Percentiles rank a stretch among this genome's conserved stretches.
Evolutionary conservation across 257 asterid genomes (phyloP).

Genomic region (Osmanthus fragrans): DNA sequence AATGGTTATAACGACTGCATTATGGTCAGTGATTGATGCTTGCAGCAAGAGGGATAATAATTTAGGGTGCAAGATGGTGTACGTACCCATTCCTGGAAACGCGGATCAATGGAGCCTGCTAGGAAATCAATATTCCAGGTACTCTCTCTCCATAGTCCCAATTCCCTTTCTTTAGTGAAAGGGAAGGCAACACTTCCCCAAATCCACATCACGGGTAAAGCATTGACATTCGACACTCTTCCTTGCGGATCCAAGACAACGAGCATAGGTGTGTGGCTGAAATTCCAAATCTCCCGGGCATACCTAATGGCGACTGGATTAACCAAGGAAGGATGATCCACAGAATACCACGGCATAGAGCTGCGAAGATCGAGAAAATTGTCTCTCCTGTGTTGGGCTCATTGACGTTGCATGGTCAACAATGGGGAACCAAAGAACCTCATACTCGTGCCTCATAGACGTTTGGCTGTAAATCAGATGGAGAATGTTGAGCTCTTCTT

Average conservation of each 20-base stretch:
- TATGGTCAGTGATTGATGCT: not conserved
- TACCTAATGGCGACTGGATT: conserved; percentile 65
- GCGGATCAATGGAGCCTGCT: conserved; percentile 67
- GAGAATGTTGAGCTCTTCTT: conserved; percentile 70
- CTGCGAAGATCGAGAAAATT: conserved; percentile 47
- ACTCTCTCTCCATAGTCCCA: conserved; percentile 63
- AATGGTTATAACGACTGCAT: no score
- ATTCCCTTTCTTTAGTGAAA: conserved; percentile 61
- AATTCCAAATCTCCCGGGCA: conserved; percentile 57
- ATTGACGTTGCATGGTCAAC: conserved; percentile 37
- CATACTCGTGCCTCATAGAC: conserved; percentile 56
- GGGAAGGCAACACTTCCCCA: conserved; percentile 90
- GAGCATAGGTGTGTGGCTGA: conserved; percentile 68
- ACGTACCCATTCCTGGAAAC: conserved; percentile 65
- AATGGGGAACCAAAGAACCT: conserved; percentile 86
- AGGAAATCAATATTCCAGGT: conserved; percentile 66
- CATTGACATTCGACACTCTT: conserved; percentile 57
- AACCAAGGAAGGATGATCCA: conserved; percentile 62
- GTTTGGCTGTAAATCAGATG: conserved; percentile 64
- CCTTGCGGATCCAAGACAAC: conserved; percentile 90
- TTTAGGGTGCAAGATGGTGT: not conserved
- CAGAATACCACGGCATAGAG: conserved; percentile 87
- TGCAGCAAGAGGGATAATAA: conserved; percentile 1
- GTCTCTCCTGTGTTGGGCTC: conserved; percentile 25
- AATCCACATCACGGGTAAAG: conserved; percentile 90